A percentile compares a stretch with the other conserved stretches of the same genome.
Evolutionary conservation across 345 rosid genomes (phyloP).

Genomic region (Excoecaria agallocha): DNA sequence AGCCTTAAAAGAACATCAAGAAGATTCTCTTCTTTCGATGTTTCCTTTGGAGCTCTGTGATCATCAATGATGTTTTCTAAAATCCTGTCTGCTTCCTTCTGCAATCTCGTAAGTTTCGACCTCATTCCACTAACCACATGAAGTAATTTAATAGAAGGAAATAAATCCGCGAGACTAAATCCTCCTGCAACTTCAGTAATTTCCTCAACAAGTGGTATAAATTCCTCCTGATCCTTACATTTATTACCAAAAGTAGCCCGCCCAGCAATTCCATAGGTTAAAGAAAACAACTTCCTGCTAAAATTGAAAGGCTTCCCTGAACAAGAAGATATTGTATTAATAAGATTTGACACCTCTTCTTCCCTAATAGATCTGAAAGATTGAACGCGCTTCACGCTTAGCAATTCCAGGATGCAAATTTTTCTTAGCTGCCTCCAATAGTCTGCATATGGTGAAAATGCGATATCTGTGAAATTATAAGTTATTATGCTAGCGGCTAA

Average conservation of each 20-base stretch:
- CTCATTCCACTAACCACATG: not conserved
- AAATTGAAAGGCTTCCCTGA: slow-evolving; percentile 16
- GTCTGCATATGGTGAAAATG: slow-evolving; percentile 23
- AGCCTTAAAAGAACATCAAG: slow-evolving; percentile 40
- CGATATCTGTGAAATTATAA: slow-evolving; percentile 17
- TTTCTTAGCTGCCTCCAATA: slow-evolving; percentile 32
- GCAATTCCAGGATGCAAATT: slow-evolving; percentile 22
- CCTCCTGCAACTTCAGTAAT: not conserved
- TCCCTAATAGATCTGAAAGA: slow-evolving; percentile 26
- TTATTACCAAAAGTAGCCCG: slow-evolving; percentile 28
- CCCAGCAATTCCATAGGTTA: slow-evolving; percentile 13
- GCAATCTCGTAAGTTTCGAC: not conserved
- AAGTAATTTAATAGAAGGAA: slow-evolving; percentile 13
- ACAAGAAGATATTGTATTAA: not conserved
- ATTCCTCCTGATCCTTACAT: slow-evolving; percentile 22
- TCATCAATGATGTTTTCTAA: slow-evolving; percentile 6
- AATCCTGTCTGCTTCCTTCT: not conserved
- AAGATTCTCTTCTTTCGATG: slow-evolving; percentile 7
- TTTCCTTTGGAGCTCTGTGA: not conserved
- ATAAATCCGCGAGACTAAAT: slow-evolving; percentile 15
- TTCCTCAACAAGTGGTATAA: not conserved
- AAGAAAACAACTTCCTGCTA: slow-evolving; percentile 16
- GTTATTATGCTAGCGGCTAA: slow-evolving; percentile 1
- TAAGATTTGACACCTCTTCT: slow-evolving; percentile 23
- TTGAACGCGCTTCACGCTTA: slow-evolving; percentile 22